A percentile compares a stretch with the other conserved stretches of the same genome.
Conservation (phyloP, 2,329 filamentous ascomycete species). For the Thermomyces lanuginosus region DNA sequence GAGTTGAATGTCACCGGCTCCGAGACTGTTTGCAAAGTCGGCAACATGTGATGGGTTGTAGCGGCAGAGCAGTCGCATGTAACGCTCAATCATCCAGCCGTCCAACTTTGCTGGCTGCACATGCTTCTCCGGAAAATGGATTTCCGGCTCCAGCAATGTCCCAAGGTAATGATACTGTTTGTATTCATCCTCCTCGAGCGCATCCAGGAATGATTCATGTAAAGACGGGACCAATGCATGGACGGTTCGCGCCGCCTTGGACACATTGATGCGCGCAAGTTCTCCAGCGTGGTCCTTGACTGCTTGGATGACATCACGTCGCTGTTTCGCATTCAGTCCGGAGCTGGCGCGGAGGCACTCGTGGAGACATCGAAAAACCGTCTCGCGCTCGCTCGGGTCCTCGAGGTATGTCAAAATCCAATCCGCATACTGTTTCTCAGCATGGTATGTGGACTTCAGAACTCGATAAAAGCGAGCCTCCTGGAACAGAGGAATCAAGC, state of each 20-base stretch:
- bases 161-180: constrained; percentile 62
- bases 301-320: constrained; percentile 52
- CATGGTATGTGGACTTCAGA: constrained; percentile 70
- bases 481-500: constrained; percentile 60
- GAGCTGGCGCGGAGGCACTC: constrained; percentile 54
- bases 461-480: constrained; percentile 78
- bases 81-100: constrained; percentile 57
- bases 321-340: constrained; percentile 51
- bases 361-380: constrained; percentile 62
- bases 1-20: constrained; percentile 61
- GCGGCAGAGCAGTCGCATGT: constrained; percentile 79
- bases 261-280: constrained; percentile 51
- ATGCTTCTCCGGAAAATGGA: constrained; percentile 19
- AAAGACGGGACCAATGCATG: constrained; percentile 45
- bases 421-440: constrained; percentile 62
- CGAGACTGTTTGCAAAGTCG: constrained; percentile 62
- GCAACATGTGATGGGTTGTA: constrained; percentile 71
- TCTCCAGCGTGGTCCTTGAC: constrained; percentile 49
- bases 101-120: constrained; percentile 22
- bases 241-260: constrained; percentile 48
- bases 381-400: constrained; percentile 58
- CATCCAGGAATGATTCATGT: constrained; percentile 48
- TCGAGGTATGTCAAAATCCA: constrained; percentile 72
- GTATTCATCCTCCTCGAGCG: constrained; percentile 43
- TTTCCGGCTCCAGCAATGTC: constrained; percentile 53